phyloP scores from a whole-genome alignment of 441 rosid genomes.

The Adansonia rubrostipa region DNA sequence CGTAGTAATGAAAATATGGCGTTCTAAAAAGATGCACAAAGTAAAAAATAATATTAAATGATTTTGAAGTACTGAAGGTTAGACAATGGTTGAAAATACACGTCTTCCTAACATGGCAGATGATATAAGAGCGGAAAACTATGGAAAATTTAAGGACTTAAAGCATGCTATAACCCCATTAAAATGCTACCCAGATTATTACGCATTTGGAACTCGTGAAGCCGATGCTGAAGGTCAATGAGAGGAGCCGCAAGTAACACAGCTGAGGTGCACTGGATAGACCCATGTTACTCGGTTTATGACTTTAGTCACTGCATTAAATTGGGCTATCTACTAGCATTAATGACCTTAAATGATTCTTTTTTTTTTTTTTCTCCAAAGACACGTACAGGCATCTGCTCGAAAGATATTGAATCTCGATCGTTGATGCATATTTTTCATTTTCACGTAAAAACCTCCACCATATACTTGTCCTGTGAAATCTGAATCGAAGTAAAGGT shows the following conservation, averaged over 20 bases:
- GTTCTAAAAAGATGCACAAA: no score
- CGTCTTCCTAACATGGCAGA: background rate
- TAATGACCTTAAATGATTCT: conserved; percentile 18
- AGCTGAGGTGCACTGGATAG: background rate
- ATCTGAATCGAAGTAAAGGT: background rate
- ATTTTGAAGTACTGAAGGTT: no score
- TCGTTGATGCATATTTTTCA: background rate
- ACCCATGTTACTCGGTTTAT: conserved; percentile 27
- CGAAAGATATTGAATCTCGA: background rate
- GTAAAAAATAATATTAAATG: no score
- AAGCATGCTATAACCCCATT: background rate
- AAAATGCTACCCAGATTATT: background rate
- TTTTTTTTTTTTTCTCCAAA: background rate
- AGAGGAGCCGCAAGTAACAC: conserved; percentile 5
- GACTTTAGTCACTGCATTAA: conserved; percentile 34
- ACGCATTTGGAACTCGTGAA: background rate
- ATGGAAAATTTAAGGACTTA: background rate
- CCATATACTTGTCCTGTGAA: background rate
- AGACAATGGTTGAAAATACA: no score
- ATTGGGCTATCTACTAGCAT: conserved; percentile 28
- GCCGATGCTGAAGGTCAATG: conserved; percentile 9
- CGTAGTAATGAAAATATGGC: no score
- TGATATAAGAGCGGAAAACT: background rate
- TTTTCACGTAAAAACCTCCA: background rate
- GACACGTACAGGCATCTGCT: no score